Percentiles rank a stretch among this genome's conserved stretches.
These are phyloP conservation scores for Trichoderma koningiopsis DNA, from an alignment of 2,329 filamentous ascomycete genomes.

Conservation along the genomic window DNA sequence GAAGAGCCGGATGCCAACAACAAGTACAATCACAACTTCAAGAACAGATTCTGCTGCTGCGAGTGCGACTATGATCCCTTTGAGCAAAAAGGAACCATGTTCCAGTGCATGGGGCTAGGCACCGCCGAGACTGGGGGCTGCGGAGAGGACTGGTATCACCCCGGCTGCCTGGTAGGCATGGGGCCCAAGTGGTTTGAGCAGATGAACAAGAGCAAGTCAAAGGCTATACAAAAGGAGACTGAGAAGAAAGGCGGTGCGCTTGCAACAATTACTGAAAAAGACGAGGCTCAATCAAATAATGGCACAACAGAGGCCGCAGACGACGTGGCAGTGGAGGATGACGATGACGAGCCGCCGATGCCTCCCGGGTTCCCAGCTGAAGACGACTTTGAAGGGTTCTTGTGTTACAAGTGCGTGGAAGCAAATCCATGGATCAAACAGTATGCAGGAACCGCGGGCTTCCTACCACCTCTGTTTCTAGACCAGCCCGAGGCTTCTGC, in stretches of 20 bases:
- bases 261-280: constrained; percentile 54
- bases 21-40: constrained; percentile 94
- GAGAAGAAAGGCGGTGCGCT: constrained; percentile 37
- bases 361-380: constrained; percentile 87
- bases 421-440: constrained; percentile 88
- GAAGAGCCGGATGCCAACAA: constrained; percentile 74
- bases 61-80: constrained; percentile 84
- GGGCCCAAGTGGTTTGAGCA: constrained; percentile 71
- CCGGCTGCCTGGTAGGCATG: constrained; percentile 84
- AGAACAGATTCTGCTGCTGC: constrained; percentile 90
- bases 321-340: constrained; percentile 43
- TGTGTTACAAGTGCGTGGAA: constrained; percentile 93
- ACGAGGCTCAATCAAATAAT: constrained; percentile 39
- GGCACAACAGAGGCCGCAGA: constrained; percentile 26
- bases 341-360: constrained; percentile 65
- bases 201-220: constrained; percentile 44
- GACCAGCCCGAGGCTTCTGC: constrained; percentile 27
- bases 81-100: constrained; percentile 95
- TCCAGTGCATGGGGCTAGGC: constrained; percentile 88
- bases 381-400: constrained; percentile 83
- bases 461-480: constrained; percentile 71
- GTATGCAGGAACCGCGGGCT: constrained; percentile 79
- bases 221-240: constrained; percentile 28
- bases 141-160: constrained; percentile 98
- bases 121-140: constrained; percentile 81